Base-by-base conservation (phyloP, 805 yeast genomes). In the Saturnispora sekii region DNA sequence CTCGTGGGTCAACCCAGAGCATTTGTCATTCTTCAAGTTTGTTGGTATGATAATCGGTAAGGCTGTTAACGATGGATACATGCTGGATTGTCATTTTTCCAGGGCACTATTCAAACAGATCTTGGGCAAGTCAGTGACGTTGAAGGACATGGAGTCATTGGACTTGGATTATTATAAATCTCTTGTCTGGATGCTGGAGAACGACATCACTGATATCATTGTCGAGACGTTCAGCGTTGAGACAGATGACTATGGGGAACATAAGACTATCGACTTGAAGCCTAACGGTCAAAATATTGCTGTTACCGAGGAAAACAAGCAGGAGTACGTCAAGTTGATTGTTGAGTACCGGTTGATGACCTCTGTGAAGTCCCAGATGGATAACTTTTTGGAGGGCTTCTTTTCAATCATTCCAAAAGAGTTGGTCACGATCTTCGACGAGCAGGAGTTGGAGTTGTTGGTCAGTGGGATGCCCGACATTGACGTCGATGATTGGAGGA, bases 391-490 rank as follows among this genome's bases (percentile, higher is more conserved):
- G 48, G 72, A 72, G 49, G 98, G 98, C 0, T 90, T 93, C 71
- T 85, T 86, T 58, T 94, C 89, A 48, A 78, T 93, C 29, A 84
- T 93, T 51, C 87, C 96, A 12, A 77, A 80, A 53, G 90, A 87
- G 11, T 65, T 87, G 49, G 78, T 93, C 37, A 69, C 90, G 0
- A 83, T 90, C 29, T 93, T 93, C 66, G 95, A 88, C 62, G 98
- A 93, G 59, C 95, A 89, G 57, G 99, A 93, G 61, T 69, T 93
- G 46, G 99, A 93, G 65, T 72, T 93, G 49, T 70, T 93, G 53
- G 84, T 93, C 35, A 84, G 95, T 32, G 99, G 99, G 3, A 69
- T 93, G 55, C 98, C 99, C 2, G 96, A 90, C 55, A 88, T 93
- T 55, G 96, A 87, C 65, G 90, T 90, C 16, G 86, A 81, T 53